Evolutionary conservation across 768 basidiomycete species (phyloP).

Genomic region (Hypholoma fasciculare): DNA sequence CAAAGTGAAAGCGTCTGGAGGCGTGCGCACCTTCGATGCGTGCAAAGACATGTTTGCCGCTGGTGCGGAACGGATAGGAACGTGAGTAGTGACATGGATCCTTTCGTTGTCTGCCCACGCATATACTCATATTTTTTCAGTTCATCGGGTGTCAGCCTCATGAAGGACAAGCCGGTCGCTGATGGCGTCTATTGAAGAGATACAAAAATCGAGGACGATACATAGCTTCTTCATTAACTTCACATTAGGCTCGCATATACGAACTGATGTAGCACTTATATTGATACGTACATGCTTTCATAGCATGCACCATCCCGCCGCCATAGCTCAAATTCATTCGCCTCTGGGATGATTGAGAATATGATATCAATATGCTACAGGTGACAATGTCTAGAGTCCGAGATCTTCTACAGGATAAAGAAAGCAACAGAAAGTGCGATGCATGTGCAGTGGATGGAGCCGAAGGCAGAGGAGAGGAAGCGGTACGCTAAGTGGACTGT

Average conservation of each 20-base stretch:
- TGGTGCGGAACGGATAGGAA: conserved; percentile 55
- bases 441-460: too few relatives aligned
- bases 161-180: conserved; percentile 8
- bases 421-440: too few relatives aligned
- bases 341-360: too few relatives aligned
- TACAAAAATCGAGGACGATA: background rate
- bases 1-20: conserved; percentile 53
- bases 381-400: too few relatives aligned
- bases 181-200: background rate
- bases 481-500: too few relatives aligned
- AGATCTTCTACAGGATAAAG: too few relatives aligned
- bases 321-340: background rate
- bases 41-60: conserved; percentile 48
- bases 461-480: too few relatives aligned
- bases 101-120: background rate
- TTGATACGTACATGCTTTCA: background rate
- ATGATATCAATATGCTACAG: too few relatives aligned
- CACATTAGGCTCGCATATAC: too few relatives aligned
- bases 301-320: too few relatives aligned
- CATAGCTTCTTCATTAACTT: too few relatives aligned
- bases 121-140: conserved; percentile 1
- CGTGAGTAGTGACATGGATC: conserved; percentile 32
- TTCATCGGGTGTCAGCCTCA: conserved; percentile 17
- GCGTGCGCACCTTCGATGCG: conserved; percentile 46
- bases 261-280: too few relatives aligned